Base-by-base conservation (phyloP, 441 rosid species). In the Manihot esculenta region DNA sequence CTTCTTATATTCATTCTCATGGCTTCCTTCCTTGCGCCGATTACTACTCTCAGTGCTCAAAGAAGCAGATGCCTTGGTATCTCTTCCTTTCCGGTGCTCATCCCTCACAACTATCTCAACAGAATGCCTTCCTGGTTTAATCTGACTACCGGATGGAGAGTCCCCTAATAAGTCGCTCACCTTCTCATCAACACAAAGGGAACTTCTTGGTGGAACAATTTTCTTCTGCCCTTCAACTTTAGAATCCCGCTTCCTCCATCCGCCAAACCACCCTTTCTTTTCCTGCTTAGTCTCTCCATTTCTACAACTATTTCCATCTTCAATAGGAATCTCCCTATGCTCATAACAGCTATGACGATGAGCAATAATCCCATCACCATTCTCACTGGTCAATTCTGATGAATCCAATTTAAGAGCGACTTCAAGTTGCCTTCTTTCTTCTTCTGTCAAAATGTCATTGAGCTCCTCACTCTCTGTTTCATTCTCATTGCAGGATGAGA, bases 221-320 rank as follows among this genome's bases (percentile, higher is more conserved):
- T 87, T 86, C 80, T 81, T 86, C 41, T 80, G 89, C 61, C 30
- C 84, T 83, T 92, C 94, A 27, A 66, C 83, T 78, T 90, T 90
- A 12, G 80, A 30, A 69, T 92, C 98, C 48, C 87, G 82, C 65
- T 80, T 94, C 79, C 94, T 90, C 99, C 99, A 94, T 50, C 94
- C 92, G 49, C 94, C 93, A 82, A 94, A 92, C 99, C 98, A 94
- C 20, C 98, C 96, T 80, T 89, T 92, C 87, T 92, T 94, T 81
- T 90, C 97, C 38, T 66, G 83, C 83, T 88, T 94, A 23, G 64
- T 62, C 7, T 83, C 90, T 45, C 82, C 89, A 78, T 79, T 84
- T 80, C 70, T 82, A 73, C 72, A 82, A 64, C 68, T 75, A 73
- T 74, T 88, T 57, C 60, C 68, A 71, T 85, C 95, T 78, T 85